Conservation (phyloP, 441 rosid species). For the Viola pubescens region DNA sequence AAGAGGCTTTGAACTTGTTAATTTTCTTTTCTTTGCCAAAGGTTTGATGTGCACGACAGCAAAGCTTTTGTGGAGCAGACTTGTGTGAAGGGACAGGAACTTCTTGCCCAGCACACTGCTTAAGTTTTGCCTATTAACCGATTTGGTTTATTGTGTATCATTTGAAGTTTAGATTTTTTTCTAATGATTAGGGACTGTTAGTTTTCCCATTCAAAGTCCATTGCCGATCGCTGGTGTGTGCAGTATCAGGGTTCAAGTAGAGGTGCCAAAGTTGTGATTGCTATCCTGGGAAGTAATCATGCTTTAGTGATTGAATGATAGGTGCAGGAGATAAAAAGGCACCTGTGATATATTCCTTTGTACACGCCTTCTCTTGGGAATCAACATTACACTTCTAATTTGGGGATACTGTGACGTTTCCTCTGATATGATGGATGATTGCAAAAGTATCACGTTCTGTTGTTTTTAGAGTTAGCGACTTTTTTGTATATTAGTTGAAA, state of each 20-base stretch:
- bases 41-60: constrained; percentile 29
- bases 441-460: constrained; percentile 1
- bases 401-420: neutral
- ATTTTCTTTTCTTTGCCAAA: constrained; percentile 32
- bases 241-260: constrained; percentile 23
- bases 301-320: constrained; percentile 8
- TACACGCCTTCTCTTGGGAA: constrained; percentile 1
- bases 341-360: constrained; percentile 9
- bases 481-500: neutral
- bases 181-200: constrained; percentile 24
- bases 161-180: constrained; percentile 21
- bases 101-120: constrained; percentile 27
- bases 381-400: constrained; percentile 4
- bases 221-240: constrained; percentile 22
- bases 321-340: constrained; percentile 12
- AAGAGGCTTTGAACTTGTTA: constrained; percentile 24
- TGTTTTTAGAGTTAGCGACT: constrained; percentile 2
- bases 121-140: constrained; percentile 32
- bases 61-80: constrained; percentile 31
- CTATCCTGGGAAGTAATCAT: constrained; percentile 15
- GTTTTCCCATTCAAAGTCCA: constrained; percentile 17
- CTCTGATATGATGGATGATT: neutral
- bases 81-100: constrained; percentile 37
- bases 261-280: constrained; percentile 24
- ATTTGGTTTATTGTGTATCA: constrained; percentile 31